phyloP scores from a whole-genome alignment of 2,329 filamentous ascomycete species.

The Arachnomyces sp. region DNA sequence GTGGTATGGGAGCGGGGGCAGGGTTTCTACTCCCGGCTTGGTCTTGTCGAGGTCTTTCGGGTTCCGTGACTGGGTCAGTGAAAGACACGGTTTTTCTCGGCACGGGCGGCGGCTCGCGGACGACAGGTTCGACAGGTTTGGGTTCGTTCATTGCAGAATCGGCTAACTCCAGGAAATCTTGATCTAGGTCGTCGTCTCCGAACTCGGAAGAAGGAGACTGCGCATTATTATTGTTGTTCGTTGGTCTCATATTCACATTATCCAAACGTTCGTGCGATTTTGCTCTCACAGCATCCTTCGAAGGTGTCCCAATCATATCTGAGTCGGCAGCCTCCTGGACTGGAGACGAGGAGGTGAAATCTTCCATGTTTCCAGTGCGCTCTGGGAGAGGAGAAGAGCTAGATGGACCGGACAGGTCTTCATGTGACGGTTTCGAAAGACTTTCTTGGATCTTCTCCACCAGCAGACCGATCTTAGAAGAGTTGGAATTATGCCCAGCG shows the following conservation, averaged over 20 bases:
- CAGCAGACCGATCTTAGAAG: constrained; percentile 48
- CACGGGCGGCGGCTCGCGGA: constrained; percentile 9
- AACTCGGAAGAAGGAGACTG: constrained; percentile 38
- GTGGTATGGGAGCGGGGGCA: not conserved
- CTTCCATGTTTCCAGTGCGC: constrained; percentile 22
- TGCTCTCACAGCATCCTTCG: constrained; percentile 9
- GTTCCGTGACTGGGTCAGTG: not conserved
- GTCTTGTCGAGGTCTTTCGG: too few relatives aligned
- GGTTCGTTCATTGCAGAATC: constrained; percentile 23
- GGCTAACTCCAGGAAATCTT: constrained; percentile 36
- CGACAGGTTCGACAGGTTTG: constrained; percentile 7
- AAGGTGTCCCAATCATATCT: constrained; percentile 20
- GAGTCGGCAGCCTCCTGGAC: constrained; percentile 11
- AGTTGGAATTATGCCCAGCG: constrained; percentile 29
- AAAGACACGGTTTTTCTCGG: constrained; percentile 1
- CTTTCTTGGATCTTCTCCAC: constrained; percentile 58
- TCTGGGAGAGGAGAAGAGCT: constrained; percentile 39
- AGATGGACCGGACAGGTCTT: constrained; percentile 26
- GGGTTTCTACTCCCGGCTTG: not conserved
- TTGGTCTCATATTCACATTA: not conserved
- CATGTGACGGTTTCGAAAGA: constrained; percentile 27
- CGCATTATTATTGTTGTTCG: constrained; percentile 3
- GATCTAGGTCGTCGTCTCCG: constrained; percentile 40
- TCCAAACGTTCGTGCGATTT: not conserved
- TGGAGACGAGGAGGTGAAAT: constrained; percentile 26